Base-by-base conservation (phyloP, 2,329 filamentous ascomycete species). In the Penicillium capsulatum region DNA sequence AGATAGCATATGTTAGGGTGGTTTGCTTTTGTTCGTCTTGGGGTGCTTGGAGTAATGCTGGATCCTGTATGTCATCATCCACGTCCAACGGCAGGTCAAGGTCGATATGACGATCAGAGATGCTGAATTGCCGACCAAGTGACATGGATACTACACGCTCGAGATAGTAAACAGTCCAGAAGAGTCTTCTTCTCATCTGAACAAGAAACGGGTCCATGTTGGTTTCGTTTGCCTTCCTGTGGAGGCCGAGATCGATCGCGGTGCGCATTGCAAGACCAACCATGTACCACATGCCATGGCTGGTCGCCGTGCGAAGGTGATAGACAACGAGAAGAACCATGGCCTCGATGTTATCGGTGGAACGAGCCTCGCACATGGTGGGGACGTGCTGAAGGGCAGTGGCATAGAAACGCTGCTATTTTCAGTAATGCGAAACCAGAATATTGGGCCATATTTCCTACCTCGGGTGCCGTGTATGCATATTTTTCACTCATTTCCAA, bases 261-360 rank as follows among this genome's bases (percentile, higher is more conserved):
- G 70, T 75, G 28, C 72, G 67, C 70, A 76, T 75, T 2, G 73
- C 72, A 13, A 76, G 61, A 9, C 73, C 73, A 29, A 75, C 71
- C 66, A 76, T 72, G 49, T 75, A 75, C 73, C 72, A 76, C 34
- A 76, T 64, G 7, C 71, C 73, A 41, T 71, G 70, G 20, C 70
- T 72, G 0, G 72, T 73, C 7, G 70, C 66, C 1, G 70, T 73
- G 6, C 73, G 66, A 2, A 76, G 60, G 49, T 76, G 73, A 45
- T 75, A 76, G 3, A 76, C 57, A 3, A 75, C 71, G 3, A 74
- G 55, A 10, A 76, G 59, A 0, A 71, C 64, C 69, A 75, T 76
- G 8, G 73, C 72, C 47, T 75, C 71, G 11, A 76, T 70, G 30
- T 75, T 76, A 15, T 75, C 66, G 0, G 72, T 63, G 0, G 72